A percentile compares a stretch with the other conserved stretches of the same genome.
Evolutionary conservation across 352 stramenopile genomes (phyloP).

Genomic region (Phytopythium litorale): DNA sequence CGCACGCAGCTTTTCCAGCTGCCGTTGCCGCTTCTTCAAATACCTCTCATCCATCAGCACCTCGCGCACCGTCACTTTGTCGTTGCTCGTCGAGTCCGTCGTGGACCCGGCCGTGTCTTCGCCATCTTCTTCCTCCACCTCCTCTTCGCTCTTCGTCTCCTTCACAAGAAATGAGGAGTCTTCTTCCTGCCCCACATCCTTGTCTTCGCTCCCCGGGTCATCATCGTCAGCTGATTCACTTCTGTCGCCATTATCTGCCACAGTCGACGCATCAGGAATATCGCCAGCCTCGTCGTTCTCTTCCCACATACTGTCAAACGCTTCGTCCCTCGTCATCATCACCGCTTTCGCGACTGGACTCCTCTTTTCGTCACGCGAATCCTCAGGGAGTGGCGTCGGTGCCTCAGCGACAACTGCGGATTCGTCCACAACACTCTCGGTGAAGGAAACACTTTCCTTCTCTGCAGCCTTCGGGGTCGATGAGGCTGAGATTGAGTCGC

Average conservation of each 20-base stretch:
- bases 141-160: conserved; percentile 16
- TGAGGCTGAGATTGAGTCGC: neutral
- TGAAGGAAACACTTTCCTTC: neutral
- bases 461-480: neutral
- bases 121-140: conserved; percentile 24
- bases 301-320: conserved; percentile 78
- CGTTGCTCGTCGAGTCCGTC: conserved; percentile 5
- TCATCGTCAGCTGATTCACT: neutral
- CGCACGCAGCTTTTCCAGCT: conserved; percentile 63
- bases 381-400: neutral
- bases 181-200: neutral
- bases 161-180: neutral
- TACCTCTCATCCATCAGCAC: conserved; percentile 78
- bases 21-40: conserved; percentile 67
- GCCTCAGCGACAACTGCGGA: neutral
- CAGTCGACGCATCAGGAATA: neutral
- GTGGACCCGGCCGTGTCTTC: conserved; percentile 19
- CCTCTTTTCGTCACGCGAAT: neutral
- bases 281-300: conserved; percentile 39
- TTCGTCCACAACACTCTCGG: neutral
- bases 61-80: conserved; percentile 20
- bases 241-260: neutral
- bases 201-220: neutral
- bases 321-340: conserved; percentile 65
- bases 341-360: neutral